Evolutionary conservation across 2,329 filamentous ascomycete genomes (phyloP).

Genomic region (Aspergillus ochraceoroseus): DNA sequence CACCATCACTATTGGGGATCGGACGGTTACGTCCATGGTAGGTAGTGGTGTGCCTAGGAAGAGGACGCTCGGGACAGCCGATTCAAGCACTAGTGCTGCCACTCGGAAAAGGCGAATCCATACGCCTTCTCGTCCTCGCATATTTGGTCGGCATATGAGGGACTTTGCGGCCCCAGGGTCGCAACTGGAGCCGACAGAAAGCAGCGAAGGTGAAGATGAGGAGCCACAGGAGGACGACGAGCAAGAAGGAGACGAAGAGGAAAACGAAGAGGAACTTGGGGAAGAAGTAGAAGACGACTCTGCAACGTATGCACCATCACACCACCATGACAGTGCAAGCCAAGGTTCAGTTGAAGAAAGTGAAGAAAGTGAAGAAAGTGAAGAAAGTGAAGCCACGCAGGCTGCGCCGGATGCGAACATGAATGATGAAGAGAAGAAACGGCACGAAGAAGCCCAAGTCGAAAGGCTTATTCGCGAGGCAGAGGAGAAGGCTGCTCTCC

Average conservation of each 20-base stretch:
- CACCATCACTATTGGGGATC: conserved; percentile 69
- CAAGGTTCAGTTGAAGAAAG: conserved; percentile 3
- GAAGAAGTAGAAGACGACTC: conserved; percentile 17
- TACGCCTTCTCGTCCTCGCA: conserved; percentile 34
- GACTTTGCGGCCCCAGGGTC: conserved; percentile 55
- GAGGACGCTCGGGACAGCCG: conserved; percentile 29
- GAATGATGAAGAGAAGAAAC: conserved; percentile 55
- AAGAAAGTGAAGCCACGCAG: conserved; percentile 13
- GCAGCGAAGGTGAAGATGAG: conserved; percentile 20
- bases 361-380: no score
- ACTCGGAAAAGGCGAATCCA: conserved; percentile 41
- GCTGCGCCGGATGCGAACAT: conserved; percentile 41
- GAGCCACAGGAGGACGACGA: conserved; percentile 15
- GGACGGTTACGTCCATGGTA: conserved; percentile 61
- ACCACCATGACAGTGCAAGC: conserved; percentile 20
- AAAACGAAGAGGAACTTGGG: conserved; percentile 13
- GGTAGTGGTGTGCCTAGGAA: conserved; percentile 49
- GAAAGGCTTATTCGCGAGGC: conserved; percentile 45
- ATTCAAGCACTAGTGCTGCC: conserved; percentile 19
- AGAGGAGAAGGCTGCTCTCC: conserved; percentile 41
- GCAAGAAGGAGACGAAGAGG: conserved; percentile 23
- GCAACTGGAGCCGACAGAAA: conserved; percentile 25
- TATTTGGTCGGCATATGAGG: conserved; percentile 46
- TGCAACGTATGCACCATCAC: conserved; percentile 11
- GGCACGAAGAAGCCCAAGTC: conserved; percentile 43